These are phyloP conservation scores for Entomortierella chlamydospora DNA, from an alignment of 192 early-diverging fungal species.

Conservation along the genomic window DNA sequence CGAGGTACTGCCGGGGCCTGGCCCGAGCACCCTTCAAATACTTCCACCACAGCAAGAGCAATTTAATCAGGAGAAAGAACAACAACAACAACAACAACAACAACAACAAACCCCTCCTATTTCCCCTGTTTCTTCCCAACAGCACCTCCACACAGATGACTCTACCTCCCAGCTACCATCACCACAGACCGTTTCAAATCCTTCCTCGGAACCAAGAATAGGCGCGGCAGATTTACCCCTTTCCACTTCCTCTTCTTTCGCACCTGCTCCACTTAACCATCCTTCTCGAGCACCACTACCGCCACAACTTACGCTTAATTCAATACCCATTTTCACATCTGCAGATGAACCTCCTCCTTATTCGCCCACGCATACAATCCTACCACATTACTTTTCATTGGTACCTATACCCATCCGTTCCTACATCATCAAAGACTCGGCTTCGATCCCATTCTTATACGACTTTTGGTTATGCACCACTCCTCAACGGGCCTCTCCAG, in stretches of 20 bases:
- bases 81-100: not conserved
- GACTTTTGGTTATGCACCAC: conserved; percentile 39
- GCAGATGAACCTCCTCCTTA: conserved; percentile 40
- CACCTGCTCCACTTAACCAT: not conserved
- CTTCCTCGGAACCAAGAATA: not conserved
- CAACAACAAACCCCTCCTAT: not conserved
- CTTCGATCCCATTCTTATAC: conserved; percentile 19
- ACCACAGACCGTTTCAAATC: not conserved
- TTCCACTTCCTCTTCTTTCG: not conserved
- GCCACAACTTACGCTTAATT: conserved; percentile 8
- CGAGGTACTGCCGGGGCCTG: not conserved
- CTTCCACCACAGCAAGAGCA: not conserved
- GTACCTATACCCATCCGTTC: conserved; percentile 43
- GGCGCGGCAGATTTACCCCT: not conserved
- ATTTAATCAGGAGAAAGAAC: not conserved
- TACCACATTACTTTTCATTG: conserved; percentile 45
- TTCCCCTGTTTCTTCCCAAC: not conserved
- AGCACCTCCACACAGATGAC: not conserved
- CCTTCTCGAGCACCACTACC: not conserved
- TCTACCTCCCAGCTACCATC: not conserved
- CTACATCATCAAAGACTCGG: conserved; percentile 35
- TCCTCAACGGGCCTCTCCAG: conserved; percentile 20
- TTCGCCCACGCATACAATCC: conserved; percentile 46
- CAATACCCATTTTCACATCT: conserved; percentile 3
- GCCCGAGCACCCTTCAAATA: not conserved